Evolutionary conservation across 2,329 filamentous ascomycete species (phyloP).

Genomic region (Clarireedia paspali): DNA sequence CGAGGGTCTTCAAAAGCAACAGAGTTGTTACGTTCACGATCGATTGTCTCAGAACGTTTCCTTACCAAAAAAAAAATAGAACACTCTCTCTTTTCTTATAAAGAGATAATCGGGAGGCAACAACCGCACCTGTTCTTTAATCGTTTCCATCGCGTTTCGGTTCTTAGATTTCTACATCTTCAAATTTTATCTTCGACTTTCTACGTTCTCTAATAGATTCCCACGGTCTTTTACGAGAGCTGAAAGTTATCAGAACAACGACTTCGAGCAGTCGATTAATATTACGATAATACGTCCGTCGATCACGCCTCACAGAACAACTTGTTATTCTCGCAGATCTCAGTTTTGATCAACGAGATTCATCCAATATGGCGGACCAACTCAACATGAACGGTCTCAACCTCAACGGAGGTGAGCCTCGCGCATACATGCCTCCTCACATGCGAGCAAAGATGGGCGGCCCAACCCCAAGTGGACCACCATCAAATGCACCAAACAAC

Average conservation of each 20-base stretch:
- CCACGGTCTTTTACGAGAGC: constrained; percentile 20
- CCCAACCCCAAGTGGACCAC: constrained; percentile 17
- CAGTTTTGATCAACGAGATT: constrained; percentile 1
- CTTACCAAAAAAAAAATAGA: not conserved
- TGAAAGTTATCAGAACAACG: constrained; percentile 9
- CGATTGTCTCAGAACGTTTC: not conserved
- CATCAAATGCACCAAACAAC: constrained; percentile 23
- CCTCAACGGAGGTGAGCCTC: constrained; percentile 47
- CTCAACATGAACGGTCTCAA: constrained; percentile 73
- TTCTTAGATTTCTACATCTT: constrained; percentile 21
- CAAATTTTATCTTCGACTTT: constrained; percentile 15
- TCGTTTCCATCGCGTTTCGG: constrained; percentile 28
- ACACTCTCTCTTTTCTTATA: not conserved
- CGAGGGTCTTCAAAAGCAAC: not conserved
- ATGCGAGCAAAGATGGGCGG: constrained; percentile 54
- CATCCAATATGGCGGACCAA: constrained; percentile 67
- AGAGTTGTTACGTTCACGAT: not conserved
- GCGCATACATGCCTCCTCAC: constrained; percentile 82
- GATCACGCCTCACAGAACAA: not conserved
- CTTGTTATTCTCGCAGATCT: constrained; percentile 10
- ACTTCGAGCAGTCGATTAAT: not conserved
- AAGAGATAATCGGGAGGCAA: not conserved
- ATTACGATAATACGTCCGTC: constrained; percentile 11
- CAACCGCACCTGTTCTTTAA: constrained; percentile 15
- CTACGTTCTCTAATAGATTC: constrained; percentile 15